A percentile compares a stretch with the other conserved stretches of the same genome.
phyloP scores from a whole-genome alignment of 176 grass and related monocot species.

The Oryza rufipogon region DNA sequence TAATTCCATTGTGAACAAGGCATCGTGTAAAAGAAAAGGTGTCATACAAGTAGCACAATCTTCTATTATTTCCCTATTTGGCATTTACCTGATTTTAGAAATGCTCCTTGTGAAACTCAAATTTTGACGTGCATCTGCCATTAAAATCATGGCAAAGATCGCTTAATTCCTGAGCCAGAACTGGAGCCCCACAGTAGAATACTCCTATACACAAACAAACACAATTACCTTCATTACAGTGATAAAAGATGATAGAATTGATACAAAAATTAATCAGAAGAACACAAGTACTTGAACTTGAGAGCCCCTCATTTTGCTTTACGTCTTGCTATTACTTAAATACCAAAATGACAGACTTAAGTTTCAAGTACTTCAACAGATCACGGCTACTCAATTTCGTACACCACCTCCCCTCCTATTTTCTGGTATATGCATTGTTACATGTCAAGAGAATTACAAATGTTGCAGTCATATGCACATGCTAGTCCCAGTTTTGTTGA shows the following conservation, averaged over 20 bases:
- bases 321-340: slow-evolving; percentile 6
- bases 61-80: slow-evolving; percentile 23
- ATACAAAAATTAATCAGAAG: slow-evolving; percentile 11
- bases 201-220: slow-evolving; percentile 64
- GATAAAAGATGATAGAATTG: slow-evolving; percentile 15
- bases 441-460: neutral
- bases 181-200: slow-evolving; percentile 87
- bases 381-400: neutral
- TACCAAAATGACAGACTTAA: neutral
- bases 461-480: slow-evolving; percentile 11
- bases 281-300: neutral
- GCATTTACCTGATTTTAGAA: slow-evolving; percentile 58
- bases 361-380: neutral
- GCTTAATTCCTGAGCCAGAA: slow-evolving; percentile 79
- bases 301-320: neutral
- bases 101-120: slow-evolving; percentile 97
- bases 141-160: slow-evolving; percentile 75
- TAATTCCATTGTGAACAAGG: slow-evolving; percentile 22
- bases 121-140: slow-evolving; percentile 67
- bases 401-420: neutral
- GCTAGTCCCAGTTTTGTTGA: neutral
- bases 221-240: slow-evolving; percentile 30
- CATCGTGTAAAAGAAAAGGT: slow-evolving; percentile 36
- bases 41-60: slow-evolving; percentile 29
- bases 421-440: neutral